These are phyloP conservation scores for Saccharomycopsis vini DNA, from an alignment of 805 yeast genomes.

Conservation along the genomic window DNA sequence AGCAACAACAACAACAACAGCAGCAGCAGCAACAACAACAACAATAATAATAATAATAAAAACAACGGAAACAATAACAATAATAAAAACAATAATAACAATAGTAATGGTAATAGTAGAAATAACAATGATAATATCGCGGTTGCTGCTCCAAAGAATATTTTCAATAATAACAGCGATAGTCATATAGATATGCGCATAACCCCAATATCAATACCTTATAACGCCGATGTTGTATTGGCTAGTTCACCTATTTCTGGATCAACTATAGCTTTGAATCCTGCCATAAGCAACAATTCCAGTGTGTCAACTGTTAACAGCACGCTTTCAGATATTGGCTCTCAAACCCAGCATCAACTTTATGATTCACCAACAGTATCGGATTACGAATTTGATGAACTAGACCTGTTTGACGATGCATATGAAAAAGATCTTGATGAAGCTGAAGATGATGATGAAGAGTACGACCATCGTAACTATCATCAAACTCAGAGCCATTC, in stretches of 20 bases:
- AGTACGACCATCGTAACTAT: no score
- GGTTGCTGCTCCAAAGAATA: no score
- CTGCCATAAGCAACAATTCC: conserved; percentile 59
- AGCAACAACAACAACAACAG: no score
- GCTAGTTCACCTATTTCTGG: no score
- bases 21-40: no score
- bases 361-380: conserved; percentile 24
- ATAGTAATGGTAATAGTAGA: neutral
- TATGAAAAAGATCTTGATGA: conserved; percentile 21
- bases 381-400: conserved; percentile 40
- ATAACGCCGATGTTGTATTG: conserved; percentile 20
- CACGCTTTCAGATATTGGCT: no score
- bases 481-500: neutral
- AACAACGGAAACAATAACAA: no score
- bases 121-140: neutral
- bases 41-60: no score
- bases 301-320: conserved; percentile 68
- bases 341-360: neutral
- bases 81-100: neutral
- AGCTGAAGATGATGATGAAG: conserved; percentile 22
- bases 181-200: conserved; percentile 30
- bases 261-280: conserved; percentile 19
- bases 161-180: conserved; percentile 24
- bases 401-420: conserved; percentile 31
- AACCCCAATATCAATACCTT: conserved; percentile 31